phyloP scores from a whole-genome alignment of 2,329 filamentous ascomycete species.

The Grosmannia clavigera region DNA sequence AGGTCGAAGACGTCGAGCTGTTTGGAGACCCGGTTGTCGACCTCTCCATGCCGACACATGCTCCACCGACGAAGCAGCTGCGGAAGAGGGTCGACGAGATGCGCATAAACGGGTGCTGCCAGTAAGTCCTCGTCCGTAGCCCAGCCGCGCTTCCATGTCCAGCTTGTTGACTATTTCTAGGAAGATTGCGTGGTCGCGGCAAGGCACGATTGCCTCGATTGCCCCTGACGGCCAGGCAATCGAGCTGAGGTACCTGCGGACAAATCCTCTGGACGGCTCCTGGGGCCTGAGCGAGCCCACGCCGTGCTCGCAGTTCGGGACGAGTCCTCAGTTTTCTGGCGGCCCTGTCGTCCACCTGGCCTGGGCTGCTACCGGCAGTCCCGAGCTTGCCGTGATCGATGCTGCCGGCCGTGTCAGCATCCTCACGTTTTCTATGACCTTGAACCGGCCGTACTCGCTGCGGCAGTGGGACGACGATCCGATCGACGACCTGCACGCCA shows the following conservation, averaged over 20 bases:
- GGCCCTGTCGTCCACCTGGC: slow-evolving; percentile 66
- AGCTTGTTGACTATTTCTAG: slow-evolving; percentile 30
- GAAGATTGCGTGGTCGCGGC: slow-evolving; percentile 76
- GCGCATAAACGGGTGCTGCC: slow-evolving; percentile 62
- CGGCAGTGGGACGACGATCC: slow-evolving; percentile 54
- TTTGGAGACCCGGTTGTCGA: slow-evolving; percentile 24
- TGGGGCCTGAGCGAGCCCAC: slow-evolving; percentile 71
- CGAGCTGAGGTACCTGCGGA: slow-evolving; percentile 60
- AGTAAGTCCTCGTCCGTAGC: slow-evolving; percentile 40
- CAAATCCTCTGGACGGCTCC: slow-evolving; percentile 52
- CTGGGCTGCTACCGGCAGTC: slow-evolving; percentile 61
- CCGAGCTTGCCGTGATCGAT: slow-evolving; percentile 77
- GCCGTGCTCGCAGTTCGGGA: slow-evolving; percentile 45
- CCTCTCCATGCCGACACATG: slow-evolving; percentile 36
- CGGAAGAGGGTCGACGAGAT: slow-evolving; percentile 66
- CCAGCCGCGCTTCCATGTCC: neutral
- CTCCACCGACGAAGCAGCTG: slow-evolving; percentile 50
- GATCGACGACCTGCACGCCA: slow-evolving; percentile 59
- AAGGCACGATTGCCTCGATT: slow-evolving; percentile 75
- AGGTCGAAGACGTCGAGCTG: slow-evolving; percentile 52
- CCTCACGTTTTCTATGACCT: slow-evolving; percentile 53
- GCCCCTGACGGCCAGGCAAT: slow-evolving; percentile 57
- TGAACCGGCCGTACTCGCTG: slow-evolving; percentile 58
- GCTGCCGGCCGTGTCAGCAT: slow-evolving; percentile 65
- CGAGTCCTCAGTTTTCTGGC: slow-evolving; percentile 39